phyloP scores from a whole-genome alignment of 1,284 basidiomycete genomes.

The Prillingera fragicola region DNA sequence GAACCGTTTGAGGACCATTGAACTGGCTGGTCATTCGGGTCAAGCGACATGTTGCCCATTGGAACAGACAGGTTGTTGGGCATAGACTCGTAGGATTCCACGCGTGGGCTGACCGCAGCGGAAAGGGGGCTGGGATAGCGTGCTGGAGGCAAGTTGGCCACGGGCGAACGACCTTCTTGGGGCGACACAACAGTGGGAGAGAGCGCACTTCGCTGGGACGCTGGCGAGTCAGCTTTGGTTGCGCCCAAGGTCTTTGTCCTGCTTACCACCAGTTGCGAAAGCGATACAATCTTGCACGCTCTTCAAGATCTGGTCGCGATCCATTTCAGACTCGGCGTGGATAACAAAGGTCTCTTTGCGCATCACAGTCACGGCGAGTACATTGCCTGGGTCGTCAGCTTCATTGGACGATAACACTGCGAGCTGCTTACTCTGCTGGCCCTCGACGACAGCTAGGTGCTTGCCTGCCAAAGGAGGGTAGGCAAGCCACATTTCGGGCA shows the following conservation, averaged over 20 bases:
- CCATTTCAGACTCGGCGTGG: conserved; percentile 58
- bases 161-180: conserved; percentile 3
- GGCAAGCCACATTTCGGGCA: conserved; percentile 83
- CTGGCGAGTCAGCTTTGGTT: neutral
- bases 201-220: conserved; percentile 1
- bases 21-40: conserved; percentile 32
- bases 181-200: conserved; percentile 1
- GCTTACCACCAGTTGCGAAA: conserved; percentile 67
- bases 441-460: conserved; percentile 69
- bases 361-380: conserved; percentile 75
- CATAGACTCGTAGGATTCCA: neutral
- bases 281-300: conserved; percentile 79
- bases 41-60: conserved; percentile 32
- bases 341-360: conserved; percentile 77
- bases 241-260: neutral
- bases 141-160: conserved; percentile 20
- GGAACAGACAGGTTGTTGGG: conserved; percentile 18
- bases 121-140: conserved; percentile 34
- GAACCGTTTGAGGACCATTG: conserved; percentile 27
- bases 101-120: neutral
- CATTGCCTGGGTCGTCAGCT: conserved; percentile 55
- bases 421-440: conserved; percentile 49
- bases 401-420: neutral
- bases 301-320: conserved; percentile 63
- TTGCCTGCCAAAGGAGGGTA: conserved; percentile 96